Percentiles rank a stretch among this genome's conserved stretches.
phyloP scores from a whole-genome alignment of 257 asterid species.

The Catharanthus roseus region DNA sequence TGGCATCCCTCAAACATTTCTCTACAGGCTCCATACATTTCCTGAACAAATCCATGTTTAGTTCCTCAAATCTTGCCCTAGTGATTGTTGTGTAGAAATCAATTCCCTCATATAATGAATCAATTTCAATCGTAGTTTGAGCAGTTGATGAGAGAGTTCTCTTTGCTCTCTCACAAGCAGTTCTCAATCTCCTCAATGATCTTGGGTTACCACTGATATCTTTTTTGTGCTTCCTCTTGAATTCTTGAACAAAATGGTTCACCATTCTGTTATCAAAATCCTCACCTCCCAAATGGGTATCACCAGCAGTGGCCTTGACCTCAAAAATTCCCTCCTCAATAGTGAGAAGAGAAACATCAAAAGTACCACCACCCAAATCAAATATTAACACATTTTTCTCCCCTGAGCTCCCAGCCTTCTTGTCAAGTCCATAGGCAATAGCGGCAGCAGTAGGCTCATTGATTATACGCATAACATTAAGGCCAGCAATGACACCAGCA shows the following conservation, averaged over 20 bases:
- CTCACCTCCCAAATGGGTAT: slow-evolving; percentile 32
- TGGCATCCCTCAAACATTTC: slow-evolving; percentile 31
- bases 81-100: slow-evolving; percentile 20
- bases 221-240: slow-evolving; percentile 18
- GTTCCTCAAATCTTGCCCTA: slow-evolving; percentile 26
- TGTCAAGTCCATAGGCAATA: slow-evolving; percentile 18
- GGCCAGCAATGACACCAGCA: slow-evolving; percentile 28
- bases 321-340: slow-evolving; percentile 27
- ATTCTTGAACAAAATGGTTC: slow-evolving; percentile 18
- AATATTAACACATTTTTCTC: slow-evolving; percentile 27
- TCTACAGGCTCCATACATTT: slow-evolving; percentile 33
- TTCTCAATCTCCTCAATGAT: slow-evolving; percentile 20
- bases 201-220: slow-evolving; percentile 13
- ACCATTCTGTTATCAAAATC: slow-evolving; percentile 34
- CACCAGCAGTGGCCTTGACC: slow-evolving; percentile 31
- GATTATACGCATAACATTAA: slow-evolving; percentile 24
- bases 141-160: slow-evolving; percentile 23
- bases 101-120: slow-evolving; percentile 11
- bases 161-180: slow-evolving; percentile 22
- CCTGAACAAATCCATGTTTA: slow-evolving; percentile 31
- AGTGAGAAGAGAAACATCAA: slow-evolving; percentile 19
- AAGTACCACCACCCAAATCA: slow-evolving; percentile 25
- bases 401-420: slow-evolving; percentile 10
- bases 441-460: slow-evolving; percentile 19
- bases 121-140: slow-evolving; percentile 24